phyloP scores from a whole-genome alignment of 305 asterid genomes.

The Petunia hybrid region DNA sequence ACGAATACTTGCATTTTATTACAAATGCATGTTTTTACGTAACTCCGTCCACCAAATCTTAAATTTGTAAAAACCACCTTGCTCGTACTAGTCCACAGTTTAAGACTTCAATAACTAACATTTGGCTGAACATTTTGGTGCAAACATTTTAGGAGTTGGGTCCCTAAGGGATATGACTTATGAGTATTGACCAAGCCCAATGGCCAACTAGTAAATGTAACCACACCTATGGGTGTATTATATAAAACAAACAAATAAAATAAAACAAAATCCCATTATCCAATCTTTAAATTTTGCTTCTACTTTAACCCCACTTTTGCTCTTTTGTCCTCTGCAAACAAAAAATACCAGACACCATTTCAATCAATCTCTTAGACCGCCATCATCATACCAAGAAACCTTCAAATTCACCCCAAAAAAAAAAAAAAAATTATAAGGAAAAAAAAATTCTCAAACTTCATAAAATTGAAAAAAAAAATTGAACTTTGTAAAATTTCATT shows the following conservation, averaged over 20 bases:
- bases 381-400: neutral
- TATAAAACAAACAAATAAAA: neutral
- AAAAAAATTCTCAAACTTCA: neutral
- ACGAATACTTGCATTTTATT: no score
- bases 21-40: no score
- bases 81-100: no score
- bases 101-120: neutral
- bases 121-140: neutral
- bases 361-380: constrained; percentile 11
- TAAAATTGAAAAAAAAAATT: neutral
- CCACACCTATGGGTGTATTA: neutral
- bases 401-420: neutral
- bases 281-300: neutral
- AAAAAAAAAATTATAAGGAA: neutral
- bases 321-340: neutral
- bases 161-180: neutral
- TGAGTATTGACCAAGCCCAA: neutral
- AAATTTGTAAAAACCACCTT: no score
- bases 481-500: neutral
- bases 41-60: no score
- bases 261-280: constrained; percentile 10
- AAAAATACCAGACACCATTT: neutral
- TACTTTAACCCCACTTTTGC: constrained; percentile 28
- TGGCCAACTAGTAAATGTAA: constrained; percentile 21
- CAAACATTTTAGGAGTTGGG: neutral